Base-by-base conservation (phyloP, 495 filamentous ascomycete species). In the Trypethelium eluteriae region DNA sequence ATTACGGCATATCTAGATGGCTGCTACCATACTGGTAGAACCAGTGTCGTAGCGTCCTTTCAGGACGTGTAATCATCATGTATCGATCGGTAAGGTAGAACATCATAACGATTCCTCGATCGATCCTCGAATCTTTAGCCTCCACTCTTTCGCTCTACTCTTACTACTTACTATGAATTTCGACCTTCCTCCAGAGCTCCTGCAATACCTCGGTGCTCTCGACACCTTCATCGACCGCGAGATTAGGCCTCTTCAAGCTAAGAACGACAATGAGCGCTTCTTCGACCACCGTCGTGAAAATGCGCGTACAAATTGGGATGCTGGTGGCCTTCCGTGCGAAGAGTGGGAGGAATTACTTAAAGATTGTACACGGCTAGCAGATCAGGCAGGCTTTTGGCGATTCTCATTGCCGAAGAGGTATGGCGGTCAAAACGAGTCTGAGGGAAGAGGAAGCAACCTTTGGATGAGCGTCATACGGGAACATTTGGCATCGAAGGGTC, bases 401-500 rank as follows among this genome's bases (percentile, higher is more conserved):
- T 83, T 86, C 71, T 77, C 79, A 14, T 74, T 86, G 0, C 83
- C 83, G 7, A 75, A 73, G 36, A 68, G 82, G 66, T 86, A 84
- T 72, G 82, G 84, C 16, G 84, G 85, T 0, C 76, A 80, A 62
- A 79, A 80, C 41, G 69, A 76, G 9, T 67, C 65, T 25, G 64
- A 64, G 34, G 76, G 72, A 1, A 59, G 74, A 9, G 76, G 76
- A 12, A 76, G 74, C 34, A 86, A 84, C 70, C 71, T 86, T 9
- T 86, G 83, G 81, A 86, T 86, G 84, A 79, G 81, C 2, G 83
- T 81, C 1, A 84, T 85, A 44, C 75, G 84, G 11, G 82, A 82
- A 70, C 82, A 87, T 70, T 74, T 88, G 18, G 79, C 83, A 2
- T 77, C 77, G 14, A 80, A 85, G 67, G 83, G 83, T 0, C 66